phyloP scores from a whole-genome alignment of 768 basidiomycete species.

The Fomitopsis serialis region DNA sequence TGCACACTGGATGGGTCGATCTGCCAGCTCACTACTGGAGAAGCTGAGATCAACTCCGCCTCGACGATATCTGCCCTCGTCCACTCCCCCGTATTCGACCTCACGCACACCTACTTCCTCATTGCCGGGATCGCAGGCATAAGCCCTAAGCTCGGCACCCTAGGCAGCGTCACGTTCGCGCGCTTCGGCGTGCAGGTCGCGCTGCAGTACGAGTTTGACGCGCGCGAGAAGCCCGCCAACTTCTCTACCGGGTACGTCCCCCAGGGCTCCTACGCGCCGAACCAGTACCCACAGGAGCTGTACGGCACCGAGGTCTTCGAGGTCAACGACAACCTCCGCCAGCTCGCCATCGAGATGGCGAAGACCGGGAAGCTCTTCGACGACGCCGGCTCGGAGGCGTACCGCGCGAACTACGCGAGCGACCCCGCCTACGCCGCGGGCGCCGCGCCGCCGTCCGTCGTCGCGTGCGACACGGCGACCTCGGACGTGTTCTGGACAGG shows the following conservation, averaged over 20 bases:
- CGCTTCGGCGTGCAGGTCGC: conserved; percentile 33
- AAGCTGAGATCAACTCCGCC: conserved; percentile 40
- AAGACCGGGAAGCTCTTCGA: conserved; percentile 29
- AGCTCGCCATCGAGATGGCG: conserved; percentile 24
- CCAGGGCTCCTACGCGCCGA: conserved; percentile 23
- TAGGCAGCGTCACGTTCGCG: conserved; percentile 32
- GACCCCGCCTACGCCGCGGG: conserved; percentile 23
- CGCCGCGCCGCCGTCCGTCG: conserved; percentile 25
- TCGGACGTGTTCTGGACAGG: conserved; percentile 34
- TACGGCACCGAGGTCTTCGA: conserved; percentile 43
- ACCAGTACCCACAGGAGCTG: conserved; percentile 19
- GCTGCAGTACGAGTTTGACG: conserved; percentile 36
- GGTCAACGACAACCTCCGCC: conserved; percentile 36
- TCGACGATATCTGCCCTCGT: conserved; percentile 25
- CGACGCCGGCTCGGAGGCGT: conserved; percentile 22
- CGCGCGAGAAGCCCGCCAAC: conserved; percentile 32
- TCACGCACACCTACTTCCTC: conserved; percentile 35
- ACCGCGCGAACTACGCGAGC: conserved; percentile 25
- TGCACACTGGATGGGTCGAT: conserved; percentile 28
- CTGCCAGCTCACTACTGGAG: conserved; percentile 33
- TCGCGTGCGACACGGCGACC: conserved; percentile 32
- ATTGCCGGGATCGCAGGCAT: conserved; percentile 37
- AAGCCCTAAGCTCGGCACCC: conserved; percentile 33
- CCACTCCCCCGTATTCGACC: conserved; percentile 29
- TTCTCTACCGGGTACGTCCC: conserved; percentile 34